Base-by-base conservation (phyloP, 2,329 filamentous ascomycete genomes). In the Elsinoe fawcettii region DNA sequence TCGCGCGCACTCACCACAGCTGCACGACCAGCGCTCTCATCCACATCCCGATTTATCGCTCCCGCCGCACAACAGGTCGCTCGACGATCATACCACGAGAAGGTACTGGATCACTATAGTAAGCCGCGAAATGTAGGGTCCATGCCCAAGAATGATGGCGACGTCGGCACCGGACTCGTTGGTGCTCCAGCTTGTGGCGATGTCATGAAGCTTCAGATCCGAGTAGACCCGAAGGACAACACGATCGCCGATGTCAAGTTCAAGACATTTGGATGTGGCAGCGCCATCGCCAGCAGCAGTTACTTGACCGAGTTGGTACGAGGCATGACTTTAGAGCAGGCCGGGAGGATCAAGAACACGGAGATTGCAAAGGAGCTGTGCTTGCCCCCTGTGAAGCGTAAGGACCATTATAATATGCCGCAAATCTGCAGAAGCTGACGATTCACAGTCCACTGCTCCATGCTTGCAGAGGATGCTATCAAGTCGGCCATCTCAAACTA, bases 321-420 rank as follows among this genome's bases (percentile, higher is more conserved):
- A 62, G 93, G 93, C 60, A 99, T 97, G 92, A 95, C 87, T 12
- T 75, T 99, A 63, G 93, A 99, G 66, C 90, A 99, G 71, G 93
- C 95, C 32, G 85, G 85, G 56, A 86, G 87, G 75, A 88, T 99
- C 66, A 87, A 90, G 77, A 99, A 99, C 75, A 96, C 92, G 2
- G 91, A 99, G 75, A 99, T 99, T 70, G 93, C 93, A 36, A 95
- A 95, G 79, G 95, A 99, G 76, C 79, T 96, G 58, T 93, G 89
- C 69, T 74, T 93, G 68, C 90, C 89, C 34, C 89, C 90, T 60
- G 89, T 95, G 53, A 95, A 95, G 77, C 74, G 88, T 90, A 76
- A 74, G 85, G 83, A 32, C 34, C 23, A 11, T 37, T 11, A 30
- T 18, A 37, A 44, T 18, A 41, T 47, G 25, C 36, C 7, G 53